Percentiles rank a stretch among this genome's conserved stretches.
These are phyloP conservation scores for Alternaria longipes DNA, from an alignment of 2,329 filamentous ascomycete species.

Conservation along the genomic window DNA sequence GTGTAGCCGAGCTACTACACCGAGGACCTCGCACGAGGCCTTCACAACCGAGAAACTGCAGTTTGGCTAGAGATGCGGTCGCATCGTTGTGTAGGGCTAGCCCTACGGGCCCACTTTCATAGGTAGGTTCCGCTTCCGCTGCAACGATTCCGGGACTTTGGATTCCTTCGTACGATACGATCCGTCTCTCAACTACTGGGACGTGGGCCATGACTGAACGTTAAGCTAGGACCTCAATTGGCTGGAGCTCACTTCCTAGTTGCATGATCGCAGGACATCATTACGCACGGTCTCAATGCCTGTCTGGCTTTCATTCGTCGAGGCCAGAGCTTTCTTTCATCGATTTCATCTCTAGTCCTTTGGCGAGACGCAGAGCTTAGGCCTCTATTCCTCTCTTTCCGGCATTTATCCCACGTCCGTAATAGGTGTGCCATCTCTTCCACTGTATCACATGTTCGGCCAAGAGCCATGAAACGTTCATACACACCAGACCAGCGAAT, in stretches of 20 bases:
- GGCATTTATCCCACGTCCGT: slow-evolving; percentile 9
- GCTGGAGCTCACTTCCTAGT: slow-evolving; percentile 15
- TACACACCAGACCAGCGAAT: slow-evolving; percentile 29
- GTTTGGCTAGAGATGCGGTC: neutral
- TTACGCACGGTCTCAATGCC: slow-evolving; percentile 20
- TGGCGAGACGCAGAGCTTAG: slow-evolving; percentile 13
- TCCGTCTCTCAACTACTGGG: neutral
- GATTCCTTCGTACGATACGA: slow-evolving; percentile 1
- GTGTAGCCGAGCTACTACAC: slow-evolving; percentile 13
- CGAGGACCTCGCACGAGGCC: slow-evolving; percentile 8
- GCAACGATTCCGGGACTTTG: neutral
- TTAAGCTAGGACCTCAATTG: slow-evolving; percentile 23
- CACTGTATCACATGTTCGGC: slow-evolving; percentile 16
- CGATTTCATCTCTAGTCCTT: slow-evolving; percentile 13
- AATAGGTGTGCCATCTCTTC: slow-evolving; percentile 5
- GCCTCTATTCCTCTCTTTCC: slow-evolving; percentile 15
- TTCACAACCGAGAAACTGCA: neutral
- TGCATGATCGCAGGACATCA: slow-evolving; percentile 24
- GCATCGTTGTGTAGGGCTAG: slow-evolving; percentile 16
- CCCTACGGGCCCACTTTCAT: slow-evolving; percentile 11
- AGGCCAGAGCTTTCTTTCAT: slow-evolving; percentile 4
- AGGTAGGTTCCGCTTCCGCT: neutral
- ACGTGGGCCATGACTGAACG: slow-evolving; percentile 10
- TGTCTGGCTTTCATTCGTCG: slow-evolving; percentile 11
- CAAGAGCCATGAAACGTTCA: slow-evolving; percentile 26